phyloP scores from a whole-genome alignment of 106 monocot species.

The Hemerocallis citrina region DNA sequence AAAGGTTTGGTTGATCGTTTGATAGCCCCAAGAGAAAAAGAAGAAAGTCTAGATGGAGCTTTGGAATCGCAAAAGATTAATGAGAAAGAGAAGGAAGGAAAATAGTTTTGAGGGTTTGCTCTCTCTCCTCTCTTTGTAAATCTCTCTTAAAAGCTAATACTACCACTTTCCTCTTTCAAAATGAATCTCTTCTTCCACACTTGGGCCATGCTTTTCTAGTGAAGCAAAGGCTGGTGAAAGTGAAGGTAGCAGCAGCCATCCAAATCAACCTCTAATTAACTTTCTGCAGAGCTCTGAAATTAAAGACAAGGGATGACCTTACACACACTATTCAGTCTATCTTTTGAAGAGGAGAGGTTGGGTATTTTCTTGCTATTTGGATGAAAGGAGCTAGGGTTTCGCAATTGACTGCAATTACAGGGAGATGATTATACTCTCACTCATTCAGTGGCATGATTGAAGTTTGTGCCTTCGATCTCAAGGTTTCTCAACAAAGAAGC shows the following conservation, averaged over 20 bases:
- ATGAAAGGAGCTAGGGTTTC: not conserved
- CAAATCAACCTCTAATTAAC: not conserved
- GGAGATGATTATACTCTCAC: slow-evolving; percentile 9
- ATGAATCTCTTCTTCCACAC: not conserved
- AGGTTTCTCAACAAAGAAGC: not conserved
- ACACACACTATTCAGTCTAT: not conserved
- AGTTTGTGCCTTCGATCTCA: slow-evolving; percentile 12
- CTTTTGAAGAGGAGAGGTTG: no score
- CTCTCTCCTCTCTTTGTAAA: not conserved
- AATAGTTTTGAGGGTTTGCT: not conserved
- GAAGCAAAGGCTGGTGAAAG: not conserved
- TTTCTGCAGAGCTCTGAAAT: slow-evolving; percentile 6
- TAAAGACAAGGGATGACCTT: not conserved
- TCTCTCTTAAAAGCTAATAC: not conserved
- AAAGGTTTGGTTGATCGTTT: slow-evolving; percentile 7
- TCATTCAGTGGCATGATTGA: not conserved
- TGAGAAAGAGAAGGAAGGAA: not conserved
- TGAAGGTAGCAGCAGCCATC: not conserved
- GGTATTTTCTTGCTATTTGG: not conserved
- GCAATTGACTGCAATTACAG: slow-evolving; percentile 7
- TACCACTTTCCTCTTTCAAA: slow-evolving; percentile 8
- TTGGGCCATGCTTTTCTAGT: not conserved
- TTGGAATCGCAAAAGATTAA: slow-evolving; percentile 3
- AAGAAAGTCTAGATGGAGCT: not conserved
- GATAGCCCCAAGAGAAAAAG: slow-evolving; percentile 8